Base-by-base conservation (phyloP, 164 flowering plant species). In the Paratinospora sagittata region DNA sequence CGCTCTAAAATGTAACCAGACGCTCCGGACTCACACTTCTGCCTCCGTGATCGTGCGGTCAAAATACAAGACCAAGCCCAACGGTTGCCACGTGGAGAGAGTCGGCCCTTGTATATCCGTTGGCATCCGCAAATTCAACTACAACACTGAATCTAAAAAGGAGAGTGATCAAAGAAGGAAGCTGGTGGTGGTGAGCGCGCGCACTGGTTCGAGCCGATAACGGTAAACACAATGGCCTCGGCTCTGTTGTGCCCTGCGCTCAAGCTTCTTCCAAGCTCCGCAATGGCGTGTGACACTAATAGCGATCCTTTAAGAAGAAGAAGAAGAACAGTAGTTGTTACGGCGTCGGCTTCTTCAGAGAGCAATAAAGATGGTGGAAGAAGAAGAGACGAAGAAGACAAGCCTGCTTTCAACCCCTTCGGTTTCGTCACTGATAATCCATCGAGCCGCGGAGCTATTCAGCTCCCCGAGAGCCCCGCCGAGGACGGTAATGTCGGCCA, bases 401-500 rank as follows among this genome's bases (percentile, higher is more conserved):
- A 73, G 8, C 83, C 88, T 17, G 79, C 86, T 34, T 94, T 92
- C 80, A 94, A 86, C 72, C 98, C 97, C 2, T 90, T 94, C 64
- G 92, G 97, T 1, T 94, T 94, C 69, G 98, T 94, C 68, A 90
- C 97, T 5, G 97, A 94, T 55, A 94, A 94, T 74, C 93, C 97
- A 0, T 94, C 98, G 0, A 92, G 98, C 76, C 83, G 93, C 0
- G 77, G 72, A 65, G 95, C 98, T 24, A 94, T 94, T 77, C 98
- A 94, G 85, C 89, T 94, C 17, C 90, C 91, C 0, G 95, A 89
- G 63, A 66, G 67, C 58, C 98, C 98, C 3, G 98, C 97, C 1
- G 93, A 94, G 81, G 95, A 84, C 57, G 98, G 98, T 41, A 94
- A 94, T 74, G 98, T 94, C 63, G 98, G 98, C 60, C 97, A 94